Evolutionary conservation across 2,329 filamentous ascomycete species (phyloP).

Genomic region (Neofusicoccum sp.): DNA sequence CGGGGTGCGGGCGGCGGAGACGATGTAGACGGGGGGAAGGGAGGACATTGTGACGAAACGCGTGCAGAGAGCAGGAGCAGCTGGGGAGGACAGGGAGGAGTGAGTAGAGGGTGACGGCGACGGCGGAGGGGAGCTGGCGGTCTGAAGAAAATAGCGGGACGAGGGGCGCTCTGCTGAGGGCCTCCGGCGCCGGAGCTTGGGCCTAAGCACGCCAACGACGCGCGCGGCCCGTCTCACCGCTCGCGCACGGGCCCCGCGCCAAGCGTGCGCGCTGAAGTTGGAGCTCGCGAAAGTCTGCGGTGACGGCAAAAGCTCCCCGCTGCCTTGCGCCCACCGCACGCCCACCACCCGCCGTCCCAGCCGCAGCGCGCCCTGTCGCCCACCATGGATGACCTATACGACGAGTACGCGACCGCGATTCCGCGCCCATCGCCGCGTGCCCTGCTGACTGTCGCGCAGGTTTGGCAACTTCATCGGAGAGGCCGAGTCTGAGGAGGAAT

Average conservation of each 20-base stretch:
- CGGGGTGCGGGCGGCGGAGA: conserved; percentile 86
- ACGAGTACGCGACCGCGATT: conserved; percentile 63
- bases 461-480: conserved; percentile 99
- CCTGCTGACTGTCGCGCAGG: conserved; percentile 47
- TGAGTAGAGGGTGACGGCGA: neutral
- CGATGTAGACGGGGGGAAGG: conserved; percentile 89
- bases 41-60: conserved; percentile 61
- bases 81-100: neutral
- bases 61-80: neutral
- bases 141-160: conserved; percentile 13
- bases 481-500: conserved; percentile 84
- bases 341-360: neutral
- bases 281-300: conserved; percentile 13
- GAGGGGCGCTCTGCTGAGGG: neutral
- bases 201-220: neutral
- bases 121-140: conserved; percentile 14
- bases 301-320: conserved; percentile 8
- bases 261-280: conserved; percentile 8
- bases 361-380: conserved; percentile 6
- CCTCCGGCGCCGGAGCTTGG: conserved; percentile 15
- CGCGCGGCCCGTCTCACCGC: neutral
- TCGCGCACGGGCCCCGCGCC: neutral
- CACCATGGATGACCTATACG: conserved; percentile 91
- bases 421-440: conserved; percentile 1
- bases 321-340: neutral